Percentiles rank a stretch among this genome's conserved stretches.
These are phyloP conservation scores for Euptelea pleiosperma DNA, from an alignment of 164 flowering plant genomes.

Conservation along the genomic window DNA sequence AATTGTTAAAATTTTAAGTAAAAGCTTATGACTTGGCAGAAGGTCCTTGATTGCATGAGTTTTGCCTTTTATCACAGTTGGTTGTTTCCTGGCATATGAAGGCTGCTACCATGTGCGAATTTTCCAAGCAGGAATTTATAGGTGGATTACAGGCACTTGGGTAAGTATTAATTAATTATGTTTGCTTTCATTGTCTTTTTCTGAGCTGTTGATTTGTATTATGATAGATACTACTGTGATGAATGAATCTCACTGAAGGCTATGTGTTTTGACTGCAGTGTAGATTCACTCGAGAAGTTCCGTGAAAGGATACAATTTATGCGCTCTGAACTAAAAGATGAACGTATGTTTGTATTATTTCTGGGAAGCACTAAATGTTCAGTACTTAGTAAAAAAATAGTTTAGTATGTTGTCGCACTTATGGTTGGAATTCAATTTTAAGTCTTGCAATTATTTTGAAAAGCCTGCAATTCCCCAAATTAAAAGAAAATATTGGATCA, in stretches of 20 bases:
- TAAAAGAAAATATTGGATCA: too few species aligned
- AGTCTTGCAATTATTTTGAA: too few species aligned
- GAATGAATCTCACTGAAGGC: not conserved
- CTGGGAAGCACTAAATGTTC: not conserved
- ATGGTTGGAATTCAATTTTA: too few species aligned
- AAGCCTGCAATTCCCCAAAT: too few species aligned
- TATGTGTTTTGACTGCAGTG: slow-evolving; percentile 48
- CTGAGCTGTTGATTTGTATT: not conserved
- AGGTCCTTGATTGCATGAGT: not conserved
- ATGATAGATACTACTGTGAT: not conserved
- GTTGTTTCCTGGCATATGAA: slow-evolving; percentile 99
- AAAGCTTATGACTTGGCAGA: not conserved
- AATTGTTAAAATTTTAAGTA: not conserved
- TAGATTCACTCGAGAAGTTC: slow-evolving; percentile 90
- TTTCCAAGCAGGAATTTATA: slow-evolving; percentile 87
- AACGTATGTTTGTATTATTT: slow-evolving; percentile 52
- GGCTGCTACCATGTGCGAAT: slow-evolving; percentile 99
- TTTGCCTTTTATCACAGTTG: slow-evolving; percentile 42
- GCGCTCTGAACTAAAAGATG: slow-evolving; percentile 94
- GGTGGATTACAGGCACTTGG: slow-evolving; percentile 88
- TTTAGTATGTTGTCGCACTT: too few species aligned
- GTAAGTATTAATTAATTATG: slow-evolving; percentile 29
- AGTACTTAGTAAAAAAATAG: too few species aligned
- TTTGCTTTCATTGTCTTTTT: slow-evolving; percentile 1
- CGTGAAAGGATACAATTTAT: slow-evolving; percentile 75